These are phyloP conservation scores for Dictyostelium intermedium DNA, from an alignment of 78 protist genomes.

Conservation along the genomic window DNA sequence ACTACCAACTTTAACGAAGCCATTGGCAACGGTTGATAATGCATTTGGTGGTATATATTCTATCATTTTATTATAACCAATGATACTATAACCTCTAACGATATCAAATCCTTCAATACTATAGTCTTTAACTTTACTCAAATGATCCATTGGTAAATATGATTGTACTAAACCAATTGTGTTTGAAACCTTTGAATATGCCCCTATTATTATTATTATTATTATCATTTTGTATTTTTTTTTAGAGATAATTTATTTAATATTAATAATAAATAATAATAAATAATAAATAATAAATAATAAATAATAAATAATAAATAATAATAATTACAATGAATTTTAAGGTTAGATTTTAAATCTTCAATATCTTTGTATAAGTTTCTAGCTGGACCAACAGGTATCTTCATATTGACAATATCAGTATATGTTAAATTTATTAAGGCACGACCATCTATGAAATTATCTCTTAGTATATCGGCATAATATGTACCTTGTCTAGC, in stretches of 20 bases:
- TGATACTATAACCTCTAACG: background rate
- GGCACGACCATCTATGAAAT: constrained; percentile 8
- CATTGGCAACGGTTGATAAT: background rate
- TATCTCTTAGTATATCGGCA: background rate
- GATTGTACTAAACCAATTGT: background rate
- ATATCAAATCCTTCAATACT: background rate
- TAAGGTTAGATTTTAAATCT: background rate
- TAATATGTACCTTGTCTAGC: background rate
- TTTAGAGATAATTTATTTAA: background rate
- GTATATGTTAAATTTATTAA: background rate
- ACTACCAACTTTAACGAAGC: background rate
- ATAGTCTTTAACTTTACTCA: background rate
- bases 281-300: background rate
- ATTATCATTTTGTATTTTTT: no score
- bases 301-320: background rate
- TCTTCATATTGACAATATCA: background rate
- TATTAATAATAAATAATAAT: background rate
- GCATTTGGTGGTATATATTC: background rate
- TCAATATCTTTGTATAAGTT: background rate
- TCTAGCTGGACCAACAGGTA: background rate
- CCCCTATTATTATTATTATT: background rate
- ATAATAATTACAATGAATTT: background rate
- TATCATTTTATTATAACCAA: background rate
- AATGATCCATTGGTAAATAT: constrained; percentile 1
- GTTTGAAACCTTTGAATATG: background rate